Conservation (phyloP, 352 stramenopile species). For the Phytophthora cryptogea region DNA sequence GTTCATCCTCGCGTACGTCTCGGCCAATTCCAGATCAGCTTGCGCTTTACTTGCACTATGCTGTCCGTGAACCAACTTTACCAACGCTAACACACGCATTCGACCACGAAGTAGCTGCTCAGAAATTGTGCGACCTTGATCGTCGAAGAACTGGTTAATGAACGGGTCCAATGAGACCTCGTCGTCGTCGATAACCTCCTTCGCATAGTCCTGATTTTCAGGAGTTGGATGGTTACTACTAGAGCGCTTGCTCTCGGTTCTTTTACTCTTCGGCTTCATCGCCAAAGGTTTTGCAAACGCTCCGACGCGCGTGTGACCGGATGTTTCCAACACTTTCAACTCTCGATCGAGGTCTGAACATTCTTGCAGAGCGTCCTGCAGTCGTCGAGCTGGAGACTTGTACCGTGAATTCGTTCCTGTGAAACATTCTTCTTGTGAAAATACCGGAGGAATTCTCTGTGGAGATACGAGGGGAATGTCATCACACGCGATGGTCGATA, state of each 20-base stretch:
- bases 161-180: constrained; percentile 56
- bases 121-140: constrained; percentile 52
- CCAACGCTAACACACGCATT: constrained; percentile 60
- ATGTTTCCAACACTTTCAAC: constrained; percentile 69
- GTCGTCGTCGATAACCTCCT: constrained; percentile 29
- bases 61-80: constrained; percentile 52
- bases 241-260: not conserved
- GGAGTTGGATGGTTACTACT: not conserved
- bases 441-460: constrained; percentile 13
- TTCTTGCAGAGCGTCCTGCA: constrained; percentile 28
- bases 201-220: not conserved
- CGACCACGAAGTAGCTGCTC: constrained; percentile 60
- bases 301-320: constrained; percentile 54
- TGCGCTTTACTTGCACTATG: constrained; percentile 43
- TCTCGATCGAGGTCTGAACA: constrained; percentile 43
- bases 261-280: constrained; percentile 23
- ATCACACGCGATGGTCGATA: constrained; percentile 16
- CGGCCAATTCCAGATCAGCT: constrained; percentile 59
- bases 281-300: constrained; percentile 62
- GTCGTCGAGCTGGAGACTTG: constrained; percentile 24
- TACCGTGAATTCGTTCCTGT: constrained; percentile 14
- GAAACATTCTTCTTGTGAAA: not conserved
- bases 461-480: constrained; percentile 26
- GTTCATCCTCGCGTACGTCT: constrained; percentile 58
- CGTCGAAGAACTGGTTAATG: constrained; percentile 65